phyloP scores from a whole-genome alignment of 2,329 filamentous ascomycete genomes.

The Claviceps capensis region DNA sequence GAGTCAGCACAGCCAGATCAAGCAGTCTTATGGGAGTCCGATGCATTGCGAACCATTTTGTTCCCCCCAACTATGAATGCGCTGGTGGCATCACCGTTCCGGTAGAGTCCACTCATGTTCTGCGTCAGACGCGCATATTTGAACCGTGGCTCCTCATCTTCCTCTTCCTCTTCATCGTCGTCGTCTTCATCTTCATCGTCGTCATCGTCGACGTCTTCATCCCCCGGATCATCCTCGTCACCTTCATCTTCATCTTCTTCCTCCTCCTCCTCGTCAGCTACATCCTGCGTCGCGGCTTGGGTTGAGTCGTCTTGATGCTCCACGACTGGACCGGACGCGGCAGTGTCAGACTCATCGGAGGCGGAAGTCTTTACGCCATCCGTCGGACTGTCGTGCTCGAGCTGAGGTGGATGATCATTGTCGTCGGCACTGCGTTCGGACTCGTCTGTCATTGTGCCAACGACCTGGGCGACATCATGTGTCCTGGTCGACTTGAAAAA shows the following conservation, averaged over 20 bases:
- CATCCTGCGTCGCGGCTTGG: neutral
- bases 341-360: neutral
- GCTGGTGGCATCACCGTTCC: constrained; percentile 90
- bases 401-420: neutral
- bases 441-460: constrained; percentile 6
- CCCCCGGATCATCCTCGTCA: constrained; percentile 31
- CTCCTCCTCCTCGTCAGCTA: constrained; percentile 19
- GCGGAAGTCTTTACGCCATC: neutral
- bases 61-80: constrained; percentile 82
- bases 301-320: neutral
- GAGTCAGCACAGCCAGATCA: constrained; percentile 6
- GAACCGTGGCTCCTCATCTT: constrained; percentile 85
- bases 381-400: neutral
- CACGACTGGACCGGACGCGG: neutral
- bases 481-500: neutral
- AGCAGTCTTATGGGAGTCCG: constrained; percentile 7
- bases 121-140: constrained; percentile 86
- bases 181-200: constrained; percentile 28
- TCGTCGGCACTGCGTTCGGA: constrained; percentile 4
- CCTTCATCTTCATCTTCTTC: constrained; percentile 28
- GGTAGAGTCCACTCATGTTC: constrained; percentile 67
- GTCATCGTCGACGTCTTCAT: constrained; percentile 14
- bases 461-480: constrained; percentile 3
- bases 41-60: constrained; percentile 62
- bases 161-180: constrained; percentile 57